Percentiles rank a stretch among this genome's conserved stretches.
Conservation (phyloP, 257 asterid species). For the Solanum chiquidenum region DNA sequence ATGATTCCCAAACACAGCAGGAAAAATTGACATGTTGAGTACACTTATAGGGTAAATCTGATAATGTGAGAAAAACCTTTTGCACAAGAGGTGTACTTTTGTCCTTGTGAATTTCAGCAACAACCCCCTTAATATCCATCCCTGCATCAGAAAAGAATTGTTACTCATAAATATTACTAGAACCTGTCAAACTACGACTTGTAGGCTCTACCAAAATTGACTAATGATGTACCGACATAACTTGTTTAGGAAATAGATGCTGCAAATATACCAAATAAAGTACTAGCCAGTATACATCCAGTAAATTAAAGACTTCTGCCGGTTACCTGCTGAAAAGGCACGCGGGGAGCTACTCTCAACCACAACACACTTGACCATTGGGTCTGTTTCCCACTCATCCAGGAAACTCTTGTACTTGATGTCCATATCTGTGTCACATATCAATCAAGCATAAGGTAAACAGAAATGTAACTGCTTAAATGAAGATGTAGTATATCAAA, state of each 20-base stretch:
- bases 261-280: neutral
- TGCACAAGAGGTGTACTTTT: slow-evolving; percentile 70
- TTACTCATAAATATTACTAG: slow-evolving; percentile 33
- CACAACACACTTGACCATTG: slow-evolving; percentile 81
- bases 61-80: slow-evolving; percentile 47
- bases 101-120: slow-evolving; percentile 87
- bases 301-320: neutral
- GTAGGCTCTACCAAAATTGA: neutral
- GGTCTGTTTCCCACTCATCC: slow-evolving; percentile 89
- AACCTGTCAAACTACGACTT: neutral
- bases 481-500: neutral
- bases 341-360: slow-evolving; percentile 85
- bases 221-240: neutral
- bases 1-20: neutral
- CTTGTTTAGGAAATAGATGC: neutral
- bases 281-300: neutral
- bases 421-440: slow-evolving; percentile 72
- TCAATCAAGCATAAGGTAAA: neutral
- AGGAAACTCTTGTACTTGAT: slow-evolving; percentile 62
- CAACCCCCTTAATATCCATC: slow-evolving; percentile 98
- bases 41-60: slow-evolving; percentile 14
- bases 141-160: slow-evolving; percentile 68
- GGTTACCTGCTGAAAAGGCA: slow-evolving; percentile 91
- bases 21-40: neutral
- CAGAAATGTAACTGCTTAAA: neutral